A percentile compares a stretch with the other conserved stretches of the same genome.
These are phyloP conservation scores for Sporothrix sp. DNA, from an alignment of 2,329 filamentous ascomycete species.

Conservation along the genomic window DNA sequence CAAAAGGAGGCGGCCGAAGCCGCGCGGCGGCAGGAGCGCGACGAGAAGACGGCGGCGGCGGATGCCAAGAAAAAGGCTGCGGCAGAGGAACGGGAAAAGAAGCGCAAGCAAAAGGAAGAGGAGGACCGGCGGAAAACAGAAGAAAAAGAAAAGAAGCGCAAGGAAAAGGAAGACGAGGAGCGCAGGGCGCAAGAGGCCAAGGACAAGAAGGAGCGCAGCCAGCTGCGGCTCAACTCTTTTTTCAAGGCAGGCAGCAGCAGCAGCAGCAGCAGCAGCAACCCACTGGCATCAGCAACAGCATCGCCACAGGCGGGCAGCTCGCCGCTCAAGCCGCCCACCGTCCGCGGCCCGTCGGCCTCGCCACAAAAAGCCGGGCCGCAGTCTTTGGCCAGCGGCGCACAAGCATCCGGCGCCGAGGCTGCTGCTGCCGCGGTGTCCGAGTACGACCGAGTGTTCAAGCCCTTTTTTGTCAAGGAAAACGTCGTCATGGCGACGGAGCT, in stretches of 20 bases:
- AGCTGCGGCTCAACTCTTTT: slow-evolving; percentile 38
- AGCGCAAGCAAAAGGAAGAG: slow-evolving; percentile 32
- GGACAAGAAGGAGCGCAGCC: slow-evolving; percentile 41
- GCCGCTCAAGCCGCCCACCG: not conserved
- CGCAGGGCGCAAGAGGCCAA: slow-evolving; percentile 32
- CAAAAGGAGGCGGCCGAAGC: slow-evolving; percentile 27
- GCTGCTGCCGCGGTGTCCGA: slow-evolving; percentile 30
- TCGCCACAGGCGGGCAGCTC: not conserved
- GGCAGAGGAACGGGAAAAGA: slow-evolving; percentile 24
- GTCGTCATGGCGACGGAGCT: slow-evolving; percentile 57
- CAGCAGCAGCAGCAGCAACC: not conserved
- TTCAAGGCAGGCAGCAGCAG: slow-evolving; percentile 27
- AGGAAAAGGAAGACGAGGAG: slow-evolving; percentile 44
- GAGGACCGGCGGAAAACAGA: slow-evolving; percentile 24
- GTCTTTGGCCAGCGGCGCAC: no score
- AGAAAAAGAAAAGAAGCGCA: slow-evolving; percentile 37
- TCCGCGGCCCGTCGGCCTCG: slow-evolving; percentile 18
- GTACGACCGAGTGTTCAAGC: slow-evolving; percentile 64
- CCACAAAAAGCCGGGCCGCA: no score
- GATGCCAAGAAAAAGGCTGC: slow-evolving; percentile 29
- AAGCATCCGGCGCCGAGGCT: not conserved
- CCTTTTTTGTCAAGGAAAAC: slow-evolving; percentile 69
- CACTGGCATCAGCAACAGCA: slow-evolving; percentile 12
- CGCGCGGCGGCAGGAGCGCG: slow-evolving; percentile 22
- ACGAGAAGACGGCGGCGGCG: slow-evolving; percentile 29